Percentiles rank a stretch among this genome's conserved stretches.
Conservation (phyloP, 106 monocot genomes). For the Triglochin maritima region DNA sequence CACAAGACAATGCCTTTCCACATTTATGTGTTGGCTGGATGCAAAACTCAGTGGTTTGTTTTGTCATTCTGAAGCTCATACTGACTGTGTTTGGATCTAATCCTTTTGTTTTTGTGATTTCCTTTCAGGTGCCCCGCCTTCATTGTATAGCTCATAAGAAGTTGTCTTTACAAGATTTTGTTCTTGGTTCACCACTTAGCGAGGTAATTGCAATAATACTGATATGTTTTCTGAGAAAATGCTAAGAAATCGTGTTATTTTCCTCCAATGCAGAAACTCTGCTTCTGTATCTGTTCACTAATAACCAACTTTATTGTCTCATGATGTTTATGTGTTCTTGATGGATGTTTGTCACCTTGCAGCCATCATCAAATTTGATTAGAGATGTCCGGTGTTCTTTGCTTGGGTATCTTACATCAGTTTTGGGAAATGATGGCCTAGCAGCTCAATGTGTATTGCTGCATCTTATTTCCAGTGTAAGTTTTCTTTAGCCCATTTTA, state of each 20-base stretch:
- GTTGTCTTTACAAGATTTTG: conserved; percentile 50
- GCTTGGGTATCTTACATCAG: conserved; percentile 43
- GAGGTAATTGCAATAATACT: conserved; percentile 36
- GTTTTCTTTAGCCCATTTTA: background rate
- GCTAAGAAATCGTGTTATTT: background rate
- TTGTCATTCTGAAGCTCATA: background rate
- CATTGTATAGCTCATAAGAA: conserved; percentile 69
- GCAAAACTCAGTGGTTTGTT: too few species aligned
- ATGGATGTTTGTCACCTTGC: conserved; percentile 5
- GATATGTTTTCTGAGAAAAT: too few species aligned
- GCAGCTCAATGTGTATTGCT: conserved; percentile 71
- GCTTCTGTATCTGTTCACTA: too few species aligned
- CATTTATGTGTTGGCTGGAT: too few species aligned
- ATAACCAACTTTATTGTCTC: background rate
- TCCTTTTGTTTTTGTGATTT: background rate
- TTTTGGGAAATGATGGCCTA: conserved; percentile 71
- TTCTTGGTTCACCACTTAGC: conserved; percentile 17
- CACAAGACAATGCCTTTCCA: background rate
- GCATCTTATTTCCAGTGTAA: conserved; percentile 88
- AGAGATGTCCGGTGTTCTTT: conserved; percentile 61
- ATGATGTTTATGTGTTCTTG: background rate
- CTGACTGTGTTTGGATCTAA: background rate
- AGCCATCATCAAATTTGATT: conserved; percentile 40
- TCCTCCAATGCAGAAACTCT: background rate
- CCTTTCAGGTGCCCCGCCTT: conserved; percentile 74